Percentiles rank a stretch among this genome's conserved stretches.
Evolutionary conservation across 2,329 filamentous ascomycete species (phyloP).

Genomic region (Amauroascus niger): DNA sequence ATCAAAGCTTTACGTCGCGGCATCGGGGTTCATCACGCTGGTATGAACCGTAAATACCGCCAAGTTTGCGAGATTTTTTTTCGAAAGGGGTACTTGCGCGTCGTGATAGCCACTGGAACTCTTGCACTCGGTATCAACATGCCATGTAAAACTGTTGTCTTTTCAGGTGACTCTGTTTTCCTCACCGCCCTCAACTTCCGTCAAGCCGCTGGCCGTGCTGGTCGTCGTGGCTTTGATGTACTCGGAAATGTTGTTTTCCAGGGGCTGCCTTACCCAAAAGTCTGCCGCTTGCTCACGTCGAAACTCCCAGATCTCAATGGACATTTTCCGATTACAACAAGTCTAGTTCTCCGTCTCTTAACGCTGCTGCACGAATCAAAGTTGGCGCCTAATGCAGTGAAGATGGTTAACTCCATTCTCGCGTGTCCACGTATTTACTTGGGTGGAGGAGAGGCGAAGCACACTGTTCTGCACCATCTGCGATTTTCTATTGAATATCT

Average conservation of each 20-base stretch:
- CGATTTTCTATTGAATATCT: constrained; percentile 76
- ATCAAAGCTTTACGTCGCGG: constrained; percentile 56
- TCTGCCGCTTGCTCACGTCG: constrained; percentile 61
- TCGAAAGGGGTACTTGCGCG: constrained; percentile 58
- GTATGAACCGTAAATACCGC: constrained; percentile 68
- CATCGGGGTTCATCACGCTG: constrained; percentile 67
- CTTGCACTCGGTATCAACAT: constrained; percentile 71
- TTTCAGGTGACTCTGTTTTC: constrained; percentile 62
- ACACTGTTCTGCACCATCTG: constrained; percentile 63
- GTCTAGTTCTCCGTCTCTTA: constrained; percentile 59
- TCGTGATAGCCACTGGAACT: constrained; percentile 66
- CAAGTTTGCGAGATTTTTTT: constrained; percentile 63
- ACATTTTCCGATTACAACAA: constrained; percentile 69
- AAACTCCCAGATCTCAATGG: constrained; percentile 63
- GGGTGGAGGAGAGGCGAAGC: constrained; percentile 57
- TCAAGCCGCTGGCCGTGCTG: constrained; percentile 66
- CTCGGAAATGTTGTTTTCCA: constrained; percentile 75
- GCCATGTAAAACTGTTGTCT: constrained; percentile 74
- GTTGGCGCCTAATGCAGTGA: constrained; percentile 51
- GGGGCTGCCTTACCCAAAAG: constrained; percentile 51
- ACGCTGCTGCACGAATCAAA: constrained; percentile 57
- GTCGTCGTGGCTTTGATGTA: constrained; percentile 69
- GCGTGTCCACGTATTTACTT: constrained; percentile 62
- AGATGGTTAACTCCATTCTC: constrained; percentile 56
- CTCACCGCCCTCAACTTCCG: constrained; percentile 67